Conservation (phyloP, 2,329 filamentous ascomycete species). For the Sporothrix curviconia region DNA sequence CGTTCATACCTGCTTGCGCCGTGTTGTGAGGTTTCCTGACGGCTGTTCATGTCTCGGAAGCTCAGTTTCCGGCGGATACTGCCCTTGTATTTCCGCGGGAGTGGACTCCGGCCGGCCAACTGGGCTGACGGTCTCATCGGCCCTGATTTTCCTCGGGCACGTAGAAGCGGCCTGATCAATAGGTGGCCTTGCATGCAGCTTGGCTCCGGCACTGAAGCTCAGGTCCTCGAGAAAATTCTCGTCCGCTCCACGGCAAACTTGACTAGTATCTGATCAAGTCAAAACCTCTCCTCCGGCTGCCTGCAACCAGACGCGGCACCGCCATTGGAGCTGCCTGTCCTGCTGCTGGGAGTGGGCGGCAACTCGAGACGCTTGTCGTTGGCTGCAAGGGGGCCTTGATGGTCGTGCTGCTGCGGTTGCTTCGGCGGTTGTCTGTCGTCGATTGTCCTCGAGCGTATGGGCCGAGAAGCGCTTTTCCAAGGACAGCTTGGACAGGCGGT, state of each 20-base stretch:
- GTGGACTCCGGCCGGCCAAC: conserved; percentile 48
- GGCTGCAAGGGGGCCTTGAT: conserved; percentile 37
- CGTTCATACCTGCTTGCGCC: conserved; percentile 64
- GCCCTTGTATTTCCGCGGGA: conserved; percentile 61
- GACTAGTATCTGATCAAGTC: conserved; percentile 90
- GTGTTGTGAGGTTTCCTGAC: conserved; percentile 77
- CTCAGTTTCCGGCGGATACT: conserved; percentile 91
- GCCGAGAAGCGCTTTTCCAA: conserved; percentile 45
- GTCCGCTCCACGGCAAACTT: conserved; percentile 94
- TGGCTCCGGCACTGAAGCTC: conserved; percentile 77
- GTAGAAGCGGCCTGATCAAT: conserved; percentile 74
- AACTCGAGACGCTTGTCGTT: not conserved
- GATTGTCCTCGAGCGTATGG: conserved; percentile 49
- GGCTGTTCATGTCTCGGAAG: conserved; percentile 90
- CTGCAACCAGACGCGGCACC: conserved; percentile 28
- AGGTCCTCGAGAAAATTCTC: conserved; percentile 92
- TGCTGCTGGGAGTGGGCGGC: not conserved
- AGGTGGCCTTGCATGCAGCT: conserved; percentile 60
- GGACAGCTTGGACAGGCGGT: conserved; percentile 47
- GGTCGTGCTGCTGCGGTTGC: conserved; percentile 61
- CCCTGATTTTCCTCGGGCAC: conserved; percentile 75
- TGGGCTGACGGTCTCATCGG: conserved; percentile 56
- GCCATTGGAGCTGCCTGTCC: conserved; percentile 13
- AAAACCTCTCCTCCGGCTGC: conserved; percentile 48
- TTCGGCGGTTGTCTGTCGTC: conserved; percentile 52